Base-by-base conservation (phyloP, 2,329 filamentous ascomycete species). In the Colletotrichum sp. region DNA sequence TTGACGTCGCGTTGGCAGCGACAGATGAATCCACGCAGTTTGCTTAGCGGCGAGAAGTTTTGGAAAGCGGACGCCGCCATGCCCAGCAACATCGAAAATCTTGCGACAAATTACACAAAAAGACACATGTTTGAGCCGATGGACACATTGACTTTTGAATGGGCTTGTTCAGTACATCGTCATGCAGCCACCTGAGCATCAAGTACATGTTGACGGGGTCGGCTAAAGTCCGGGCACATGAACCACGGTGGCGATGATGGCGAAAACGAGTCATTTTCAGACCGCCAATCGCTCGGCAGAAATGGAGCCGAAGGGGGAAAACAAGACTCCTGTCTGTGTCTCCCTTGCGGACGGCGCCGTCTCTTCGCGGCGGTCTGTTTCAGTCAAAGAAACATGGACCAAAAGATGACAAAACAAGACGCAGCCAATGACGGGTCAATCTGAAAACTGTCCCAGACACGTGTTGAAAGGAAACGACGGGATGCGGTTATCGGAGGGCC, bases 51-150 rank as follows among this genome's bases (percentile, higher is more conserved):
- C 39, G 39, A n/a, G 39, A 49, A 49, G 39, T 49, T 4, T 49
- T 0, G 39, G 39, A n/a, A 49, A 12, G 39, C 39, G 18, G 39
- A n/a, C 39, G 18, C 6, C 39, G 39, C 39, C 39, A 49, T 49
- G 9, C 0, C 5, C 0, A n/a, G 10, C 39, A n/a, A 49, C 5
- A 3, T n/a, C 5, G 5, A 44, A 44, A 0, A 44, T 18, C 16
- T 18, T n/a, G 18, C 39, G 18, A 1, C 3, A 12, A 6, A 6
- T n/a, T 7, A 6, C 5, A n/a, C 39, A 1, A 49, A 0, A n/a
- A 12, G 0, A n/a, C 0, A 49, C 9, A 12, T 0, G 0, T 21
- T 18, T n/a, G 18, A 18, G 18, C 3, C 3, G 18, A 49, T n/a
- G 1, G 15, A 39, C 4, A 39, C 15, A 39, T 39, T 39, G 4